Evolutionary conservation across 2,329 filamentous ascomycete genomes (phyloP), one percentile per base, ranked within the genome.

Genomic region (Metarhizium humberi): DNA sequence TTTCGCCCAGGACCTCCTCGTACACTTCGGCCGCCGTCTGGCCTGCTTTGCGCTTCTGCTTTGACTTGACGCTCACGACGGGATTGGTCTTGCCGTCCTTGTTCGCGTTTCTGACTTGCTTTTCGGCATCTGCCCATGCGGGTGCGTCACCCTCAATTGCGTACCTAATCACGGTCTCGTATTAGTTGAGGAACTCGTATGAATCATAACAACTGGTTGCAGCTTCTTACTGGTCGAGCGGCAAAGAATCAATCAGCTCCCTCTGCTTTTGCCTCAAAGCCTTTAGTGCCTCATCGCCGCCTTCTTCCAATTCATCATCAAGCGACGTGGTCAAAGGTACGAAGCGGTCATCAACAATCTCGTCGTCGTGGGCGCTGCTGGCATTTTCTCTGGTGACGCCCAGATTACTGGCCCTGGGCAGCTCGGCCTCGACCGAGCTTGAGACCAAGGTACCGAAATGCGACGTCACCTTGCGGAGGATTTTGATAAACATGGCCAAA

Each of bases 401-500:
- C 7, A 83, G 74, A 52, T 69, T 75, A 61, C 81, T 76, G 2
- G 78, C 70, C 48, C 76, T 73, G 3, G 87, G 86, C 63, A 92
- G 75, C 50, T 82, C 77, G 1, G 84, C 81, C 55, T 83, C 85
- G 11, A 87, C 85, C 0, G 89, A 90, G 3, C 82, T 84, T 46
- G 90, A 82, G 3, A 96, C 79, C 1, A 97, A 72, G 3, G 78
- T 75, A 36, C 85, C 82, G 72, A 99, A 94, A 67, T 92, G 82
- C 3, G 81, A 78, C 3, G 88, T 88, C 43, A 96, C 80, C 75
- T 97, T 97, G 61, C 91, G 84, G 57, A 96, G 80, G 58, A 96
- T 87, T 77, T 99, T 99, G 69, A 96, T 90, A 71, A 99, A 97
- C 87, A 97, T 95, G 58, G 92, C 92, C 59, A 99, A 78, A 3